Conservation (phyloP, 768 basidiomycete genomes). For the Boletus edulis region DNA sequence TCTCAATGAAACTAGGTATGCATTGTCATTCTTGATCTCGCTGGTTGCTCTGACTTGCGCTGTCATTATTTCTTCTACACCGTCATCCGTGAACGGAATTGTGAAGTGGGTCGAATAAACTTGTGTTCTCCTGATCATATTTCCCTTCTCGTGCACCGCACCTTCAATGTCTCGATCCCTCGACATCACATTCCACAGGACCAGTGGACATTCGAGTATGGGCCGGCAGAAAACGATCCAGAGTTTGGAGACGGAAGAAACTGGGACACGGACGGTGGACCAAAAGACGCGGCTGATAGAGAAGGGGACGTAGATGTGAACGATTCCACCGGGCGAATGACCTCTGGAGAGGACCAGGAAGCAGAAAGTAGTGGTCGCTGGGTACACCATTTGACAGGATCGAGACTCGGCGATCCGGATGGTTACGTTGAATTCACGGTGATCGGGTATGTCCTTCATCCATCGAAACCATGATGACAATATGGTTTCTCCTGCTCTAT, state of each 20-base stretch:
- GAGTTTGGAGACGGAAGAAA: constrained; percentile 50
- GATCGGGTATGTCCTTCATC: constrained; percentile 53
- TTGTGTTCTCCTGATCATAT: constrained; percentile 91
- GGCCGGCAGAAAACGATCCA: constrained; percentile 76
- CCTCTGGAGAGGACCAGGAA: constrained; percentile 28
- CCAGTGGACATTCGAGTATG: constrained; percentile 84
- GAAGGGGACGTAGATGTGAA: constrained; percentile 13
- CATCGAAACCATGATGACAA: not conserved
- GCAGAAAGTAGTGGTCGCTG: constrained; percentile 66
- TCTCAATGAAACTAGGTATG: constrained; percentile 80
- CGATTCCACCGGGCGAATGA: not conserved
- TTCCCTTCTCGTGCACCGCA: constrained; percentile 83
- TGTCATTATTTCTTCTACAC: not conserved
- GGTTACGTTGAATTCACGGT: constrained; percentile 81
- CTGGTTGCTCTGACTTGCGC: not conserved
- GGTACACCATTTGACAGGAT: constrained; percentile 71
- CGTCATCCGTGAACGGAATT: not conserved
- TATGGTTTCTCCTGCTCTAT: not conserved
- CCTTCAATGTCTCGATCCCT: constrained; percentile 95
- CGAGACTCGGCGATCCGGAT: constrained; percentile 63
- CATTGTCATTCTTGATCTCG: not conserved
- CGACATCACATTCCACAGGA: constrained; percentile 83
- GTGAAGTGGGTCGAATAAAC: constrained; percentile 78
- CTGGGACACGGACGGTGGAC: constrained; percentile 22
- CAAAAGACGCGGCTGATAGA: not conserved